Base-by-base conservation (phyloP, 192 early-diverging fungal genomes). In the Backusella luteola region DNA sequence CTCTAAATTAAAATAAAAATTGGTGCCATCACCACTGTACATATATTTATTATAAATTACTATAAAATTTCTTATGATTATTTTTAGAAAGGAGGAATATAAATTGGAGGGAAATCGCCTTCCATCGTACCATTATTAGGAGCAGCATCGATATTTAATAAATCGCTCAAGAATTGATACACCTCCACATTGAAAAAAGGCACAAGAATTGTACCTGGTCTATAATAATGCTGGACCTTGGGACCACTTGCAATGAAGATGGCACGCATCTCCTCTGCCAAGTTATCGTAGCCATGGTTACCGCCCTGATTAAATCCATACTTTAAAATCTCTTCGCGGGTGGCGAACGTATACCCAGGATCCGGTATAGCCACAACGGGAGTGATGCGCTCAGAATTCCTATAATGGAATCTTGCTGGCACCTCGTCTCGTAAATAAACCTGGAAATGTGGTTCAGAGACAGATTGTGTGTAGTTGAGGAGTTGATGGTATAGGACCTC, bases 281-380 rank as follows among this genome's bases (percentile, higher is more conserved):
- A 46, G 81, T 92, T 87, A 75, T 96, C 93, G 83, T 94, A 98
- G 7, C 97, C 97, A 81, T 98, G 97, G 26, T 87, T 86, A 19
- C 95, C 96, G 29, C 79, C 78, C 2, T 80, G 75, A 1, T 68
- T 52, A 67, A 78, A 74, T 3, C 76, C 71, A 0, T 76, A 69
- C 5, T 70, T 74, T 21, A 73, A 75, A 17, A 74, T 69, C 11
- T 76, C 35, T 19, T 80, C 78, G 74, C 80, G 69, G 2, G 79
- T 89, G 4, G 85, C 84, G 73, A 93, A 88, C 34, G 88, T 81
- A 76, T 86, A 90, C 2, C 92, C 94, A 0, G 85, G 46, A 38
- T 93, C 88, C 11, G 95, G 92, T 1, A 97, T 67, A 0, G 87
- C 84, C 0, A 92, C 79, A 38, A 98, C 89, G 0, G 94, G 94